Evolutionary conservation across 169 alveolate genomes (phyloP).

Genomic region (Amoebophrya sp.): DNA sequence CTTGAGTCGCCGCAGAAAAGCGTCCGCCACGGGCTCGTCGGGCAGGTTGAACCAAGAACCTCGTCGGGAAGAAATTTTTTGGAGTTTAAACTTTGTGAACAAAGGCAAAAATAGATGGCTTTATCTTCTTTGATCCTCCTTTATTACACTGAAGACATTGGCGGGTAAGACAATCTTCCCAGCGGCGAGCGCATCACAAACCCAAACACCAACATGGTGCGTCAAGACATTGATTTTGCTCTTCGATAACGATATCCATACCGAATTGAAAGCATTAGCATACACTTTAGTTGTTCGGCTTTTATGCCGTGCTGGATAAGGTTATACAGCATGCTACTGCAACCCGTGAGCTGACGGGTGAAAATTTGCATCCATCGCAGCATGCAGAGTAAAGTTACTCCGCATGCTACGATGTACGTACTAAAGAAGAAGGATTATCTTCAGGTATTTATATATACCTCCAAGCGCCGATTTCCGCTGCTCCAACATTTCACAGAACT

Average conservation of each 20-base stretch:
- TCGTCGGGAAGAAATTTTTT: background rate
- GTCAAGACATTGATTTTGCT: too few species aligned
- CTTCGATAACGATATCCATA: background rate
- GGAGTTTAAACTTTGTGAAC: background rate
- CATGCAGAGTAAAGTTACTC: too few species aligned
- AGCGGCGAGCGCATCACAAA: background rate
- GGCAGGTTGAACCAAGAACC: slow-evolving; percentile 43
- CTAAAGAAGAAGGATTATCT: too few species aligned
- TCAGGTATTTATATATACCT: background rate
- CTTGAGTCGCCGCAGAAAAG: slow-evolving; percentile 51
- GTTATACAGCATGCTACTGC: too few species aligned
- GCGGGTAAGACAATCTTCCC: background rate
- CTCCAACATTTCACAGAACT: slow-evolving; percentile 19
- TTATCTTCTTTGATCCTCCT: too few species aligned
- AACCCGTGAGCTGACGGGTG: too few species aligned
- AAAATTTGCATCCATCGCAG: too few species aligned
- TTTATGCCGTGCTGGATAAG: too few species aligned
- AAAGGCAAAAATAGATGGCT: background rate
- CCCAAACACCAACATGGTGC: background rate
- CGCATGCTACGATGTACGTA: too few species aligned
- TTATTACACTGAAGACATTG: too few species aligned
- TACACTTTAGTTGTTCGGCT: too few species aligned
- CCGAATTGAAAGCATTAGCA: background rate
- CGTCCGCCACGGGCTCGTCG: slow-evolving; percentile 51
- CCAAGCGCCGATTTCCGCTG: slow-evolving; percentile 18